Conservation (phyloP, 208 protist species). For the Trypanosoma rangeli region DNA sequence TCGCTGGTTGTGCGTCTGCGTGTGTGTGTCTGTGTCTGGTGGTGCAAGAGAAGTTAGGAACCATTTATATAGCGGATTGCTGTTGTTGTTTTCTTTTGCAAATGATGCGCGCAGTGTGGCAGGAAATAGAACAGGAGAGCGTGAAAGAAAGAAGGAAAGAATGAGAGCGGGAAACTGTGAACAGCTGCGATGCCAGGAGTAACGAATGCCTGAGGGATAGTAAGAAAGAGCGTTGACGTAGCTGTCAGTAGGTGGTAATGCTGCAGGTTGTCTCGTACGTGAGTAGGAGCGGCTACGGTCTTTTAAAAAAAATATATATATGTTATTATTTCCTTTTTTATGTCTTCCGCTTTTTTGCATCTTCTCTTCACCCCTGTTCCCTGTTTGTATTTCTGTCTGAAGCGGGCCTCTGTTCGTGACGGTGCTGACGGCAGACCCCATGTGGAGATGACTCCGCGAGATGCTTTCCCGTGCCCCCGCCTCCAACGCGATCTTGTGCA, state of each 20-base stretch:
- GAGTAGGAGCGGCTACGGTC: background rate
- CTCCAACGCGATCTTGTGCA: background rate
- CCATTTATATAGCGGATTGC: background rate
- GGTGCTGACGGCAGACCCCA: no score
- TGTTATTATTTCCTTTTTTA: slow-evolving; percentile 6
- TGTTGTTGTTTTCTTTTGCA: background rate
- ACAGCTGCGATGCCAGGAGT: background rate
- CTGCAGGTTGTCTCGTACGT: background rate
- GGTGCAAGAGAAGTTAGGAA: slow-evolving; percentile 2
- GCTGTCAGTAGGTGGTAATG: background rate
- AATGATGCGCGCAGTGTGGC: background rate
- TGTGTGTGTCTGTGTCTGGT: background rate
- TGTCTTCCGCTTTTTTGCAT: background rate
- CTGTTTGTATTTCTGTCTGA: background rate
- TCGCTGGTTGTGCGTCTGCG: background rate
- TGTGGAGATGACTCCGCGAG: background rate
- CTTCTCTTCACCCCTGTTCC: background rate
- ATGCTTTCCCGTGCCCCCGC: background rate
- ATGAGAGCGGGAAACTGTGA: slow-evolving; percentile 2
- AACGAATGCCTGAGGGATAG: background rate
- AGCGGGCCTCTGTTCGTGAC: background rate
- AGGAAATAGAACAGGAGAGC: background rate
- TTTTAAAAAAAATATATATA: no score
- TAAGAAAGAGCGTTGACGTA: background rate
- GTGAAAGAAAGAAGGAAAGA: background rate